Evolutionary conservation across 257 asterid species (phyloP), one percentile per base, ranked within the genome.

Genomic region (Fraxinus americana): DNA sequence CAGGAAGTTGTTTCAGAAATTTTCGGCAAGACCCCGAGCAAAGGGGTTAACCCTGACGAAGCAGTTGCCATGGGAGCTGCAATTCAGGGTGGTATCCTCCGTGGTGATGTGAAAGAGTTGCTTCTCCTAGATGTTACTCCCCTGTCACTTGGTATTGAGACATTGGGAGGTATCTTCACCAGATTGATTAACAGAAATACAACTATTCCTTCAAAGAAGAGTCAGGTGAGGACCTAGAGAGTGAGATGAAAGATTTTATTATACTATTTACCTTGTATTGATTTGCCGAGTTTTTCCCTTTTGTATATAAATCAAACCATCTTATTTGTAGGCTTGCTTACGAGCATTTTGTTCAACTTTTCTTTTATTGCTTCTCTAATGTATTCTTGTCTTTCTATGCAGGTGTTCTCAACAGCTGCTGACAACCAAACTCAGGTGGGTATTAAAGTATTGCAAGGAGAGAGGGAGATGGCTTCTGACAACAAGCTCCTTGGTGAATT

Each of bases 11-110:
- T 91, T 71, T 41, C 88, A n/a, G 91, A 86, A 66, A 91, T 91
- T 78, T 91, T 91, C 36, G 93, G 92, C 67, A 91, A 90, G 85
- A 75, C 87, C 57, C 95, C 94, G 7, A 91, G 97, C 89, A 91
- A 91, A 79, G 95, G 97, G 7, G 97, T 90, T 73, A 91, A 90
- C 71, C 95, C 95, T 4, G 97, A 91, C 52, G 97, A 91, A 81
- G 95, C 95, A 2, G 97, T 91, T 78, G 93, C 95, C 41, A 90
- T 90, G 91, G 95, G 97, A 16, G 97, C 97, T 72, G 97, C 97
- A 23, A 88, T 91, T 45, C 93, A 90, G 77, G 94, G 95, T 11
- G 97, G 93, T 30, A 90, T 90, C 11, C 92, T 89, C 30, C 91
- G 93, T 5, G 93, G 94, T 67, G 93, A 88, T 69, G 97, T 90